Percentiles rank a stretch among this genome's conserved stretches.
phyloP scores from a whole-genome alignment of 495 filamentous ascomycete species.

The Penicillium cosmopolitanum region DNA sequence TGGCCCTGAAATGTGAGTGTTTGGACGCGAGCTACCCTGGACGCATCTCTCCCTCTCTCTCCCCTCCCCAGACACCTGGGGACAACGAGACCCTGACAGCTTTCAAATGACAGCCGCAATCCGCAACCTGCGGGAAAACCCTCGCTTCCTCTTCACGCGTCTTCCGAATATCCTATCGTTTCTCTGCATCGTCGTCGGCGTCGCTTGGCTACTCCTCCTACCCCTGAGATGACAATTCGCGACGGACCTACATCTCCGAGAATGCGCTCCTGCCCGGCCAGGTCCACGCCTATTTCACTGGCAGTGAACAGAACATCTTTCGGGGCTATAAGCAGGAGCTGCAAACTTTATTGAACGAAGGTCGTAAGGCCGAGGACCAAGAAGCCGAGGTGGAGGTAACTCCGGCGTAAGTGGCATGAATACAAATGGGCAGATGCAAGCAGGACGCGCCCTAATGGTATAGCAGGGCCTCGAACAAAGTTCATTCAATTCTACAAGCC shows the following conservation, averaged over 20 bases:
- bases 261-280: conserved; percentile 95
- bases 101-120: conserved; percentile 37
- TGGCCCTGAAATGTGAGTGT: conserved; percentile 50
- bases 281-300: conserved; percentile 95
- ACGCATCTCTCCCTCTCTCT: not conserved
- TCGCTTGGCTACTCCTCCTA: conserved; percentile 92
- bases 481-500: conserved; percentile 73
- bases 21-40: not conserved
- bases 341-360: conserved; percentile 45
- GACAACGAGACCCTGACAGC: conserved; percentile 22
- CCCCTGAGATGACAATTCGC: conserved; percentile 90
- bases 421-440: not conserved
- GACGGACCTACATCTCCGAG: conserved; percentile 94
- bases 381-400: conserved; percentile 36
- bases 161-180: conserved; percentile 65
- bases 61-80: conserved; percentile 22
- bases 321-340: conserved; percentile 89
- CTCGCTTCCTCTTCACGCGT: conserved; percentile 43
- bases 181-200: conserved; percentile 83
- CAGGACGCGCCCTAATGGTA: conserved; percentile 13
- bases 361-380: conserved; percentile 16
- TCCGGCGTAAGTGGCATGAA: conserved; percentile 46
- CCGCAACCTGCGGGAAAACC: conserved; percentile 51
- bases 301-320: conserved; percentile 94
- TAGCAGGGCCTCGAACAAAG: conserved; percentile 64